Evolutionary conservation across 1,284 basidiomycete species (phyloP).

Genomic region (Sanghuangporus sanghuang): DNA sequence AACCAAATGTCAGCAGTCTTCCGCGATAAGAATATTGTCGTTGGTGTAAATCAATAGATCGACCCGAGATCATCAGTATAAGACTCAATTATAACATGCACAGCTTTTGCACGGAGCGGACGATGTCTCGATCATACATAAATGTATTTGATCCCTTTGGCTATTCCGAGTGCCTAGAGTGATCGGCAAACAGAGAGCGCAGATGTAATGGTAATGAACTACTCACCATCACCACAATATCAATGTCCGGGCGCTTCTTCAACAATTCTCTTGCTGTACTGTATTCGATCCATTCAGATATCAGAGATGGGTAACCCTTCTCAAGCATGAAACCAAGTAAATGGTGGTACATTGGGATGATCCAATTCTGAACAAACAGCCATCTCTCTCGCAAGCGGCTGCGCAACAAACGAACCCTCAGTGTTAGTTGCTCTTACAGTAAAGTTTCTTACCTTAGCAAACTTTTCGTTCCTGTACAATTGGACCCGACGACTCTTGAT

Average conservation of each 20-base stretch:
- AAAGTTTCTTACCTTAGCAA: conserved; percentile 1
- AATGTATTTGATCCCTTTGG: conserved; percentile 9
- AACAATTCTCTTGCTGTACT: neutral
- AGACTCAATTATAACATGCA: neutral
- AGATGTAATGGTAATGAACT: neutral
- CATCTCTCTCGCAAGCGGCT: conserved; percentile 7
- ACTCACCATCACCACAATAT: neutral
- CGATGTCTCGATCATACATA: neutral
- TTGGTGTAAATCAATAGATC: neutral
- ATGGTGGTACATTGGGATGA: conserved; percentile 2
- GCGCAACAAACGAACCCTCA: neutral
- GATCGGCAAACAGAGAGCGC: neutral
- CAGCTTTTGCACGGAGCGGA: conserved; percentile 8
- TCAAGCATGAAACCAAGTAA: conserved; percentile 10
- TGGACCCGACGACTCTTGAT: conserved; percentile 8
- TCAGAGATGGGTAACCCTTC: neutral
- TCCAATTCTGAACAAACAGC: conserved; percentile 9
- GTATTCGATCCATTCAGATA: conserved; percentile 15
- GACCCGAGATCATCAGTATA: too few relatives aligned
- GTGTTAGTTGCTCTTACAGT: neutral
- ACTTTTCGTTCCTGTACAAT: neutral
- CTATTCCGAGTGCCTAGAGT: neutral
- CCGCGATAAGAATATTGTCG: conserved; percentile 8
- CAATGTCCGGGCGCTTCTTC: neutral
- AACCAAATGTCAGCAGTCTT: neutral